Conservation (phyloP, 2,329 filamentous ascomycete genomes). For the Cryphonectria parasitica region DNA sequence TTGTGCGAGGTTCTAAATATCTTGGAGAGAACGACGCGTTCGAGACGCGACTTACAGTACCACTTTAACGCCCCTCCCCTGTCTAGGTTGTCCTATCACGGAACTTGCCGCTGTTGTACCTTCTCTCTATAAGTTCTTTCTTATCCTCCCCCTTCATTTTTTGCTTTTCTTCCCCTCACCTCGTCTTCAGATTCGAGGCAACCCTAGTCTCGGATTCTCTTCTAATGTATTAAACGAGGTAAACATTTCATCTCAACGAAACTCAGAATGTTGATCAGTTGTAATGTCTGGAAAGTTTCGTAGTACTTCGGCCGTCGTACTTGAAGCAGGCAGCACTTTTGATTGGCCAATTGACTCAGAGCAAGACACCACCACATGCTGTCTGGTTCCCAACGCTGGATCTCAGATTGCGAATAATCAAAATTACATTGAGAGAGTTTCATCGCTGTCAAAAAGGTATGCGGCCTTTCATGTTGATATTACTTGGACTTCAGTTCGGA, state of each 20-base stretch:
- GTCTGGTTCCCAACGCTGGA: no score
- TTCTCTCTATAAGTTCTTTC: background rate
- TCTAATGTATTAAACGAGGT: background rate
- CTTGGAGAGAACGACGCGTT: conserved; percentile 26
- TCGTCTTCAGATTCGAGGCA: background rate
- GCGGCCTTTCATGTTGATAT: background rate
- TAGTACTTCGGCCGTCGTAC: background rate
- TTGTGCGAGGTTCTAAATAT: conserved; percentile 20
- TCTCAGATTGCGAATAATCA: background rate
- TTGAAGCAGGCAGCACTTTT: background rate
- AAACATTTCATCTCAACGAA: background rate
- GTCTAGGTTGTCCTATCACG: background rate
- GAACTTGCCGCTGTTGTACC: background rate
- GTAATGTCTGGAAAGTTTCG: background rate
- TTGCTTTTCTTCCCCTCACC: background rate
- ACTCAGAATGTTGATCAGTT: background rate
- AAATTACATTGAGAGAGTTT: background rate
- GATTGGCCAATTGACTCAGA: conserved; percentile 29
- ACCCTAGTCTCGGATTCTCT: background rate
- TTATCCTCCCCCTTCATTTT: background rate
- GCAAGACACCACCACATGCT: background rate
- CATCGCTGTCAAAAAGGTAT: background rate
- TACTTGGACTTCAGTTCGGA: background rate
- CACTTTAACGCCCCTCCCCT: background rate
- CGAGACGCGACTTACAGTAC: conserved; percentile 8